Evolutionary conservation across 2,329 filamentous ascomycete genomes (phyloP).

Genomic region (Sclerotinia borealis): DNA sequence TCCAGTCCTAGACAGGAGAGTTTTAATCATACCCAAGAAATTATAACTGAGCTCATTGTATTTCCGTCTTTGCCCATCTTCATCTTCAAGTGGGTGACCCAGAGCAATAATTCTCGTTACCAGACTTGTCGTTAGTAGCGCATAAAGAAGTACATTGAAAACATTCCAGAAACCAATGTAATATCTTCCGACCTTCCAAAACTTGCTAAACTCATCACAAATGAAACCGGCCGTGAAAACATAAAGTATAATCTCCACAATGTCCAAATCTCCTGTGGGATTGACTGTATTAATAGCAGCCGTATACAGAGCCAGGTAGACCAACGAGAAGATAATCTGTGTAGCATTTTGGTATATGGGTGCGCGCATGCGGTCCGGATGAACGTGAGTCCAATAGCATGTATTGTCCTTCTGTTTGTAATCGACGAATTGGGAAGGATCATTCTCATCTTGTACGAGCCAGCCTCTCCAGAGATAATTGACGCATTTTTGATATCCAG

Average conservation of each 20-base stretch:
- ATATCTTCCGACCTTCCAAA: slow-evolving; percentile 88
- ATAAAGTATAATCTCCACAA: slow-evolving; percentile 79
- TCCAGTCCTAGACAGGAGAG: not conserved
- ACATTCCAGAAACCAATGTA: slow-evolving; percentile 97
- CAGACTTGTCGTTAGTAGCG: slow-evolving; percentile 71
- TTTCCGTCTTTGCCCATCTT: slow-evolving; percentile 45
- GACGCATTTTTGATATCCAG: slow-evolving; percentile 90
- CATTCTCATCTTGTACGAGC: slow-evolving; percentile 92
- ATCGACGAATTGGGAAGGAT: slow-evolving; percentile 82
- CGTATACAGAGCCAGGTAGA: slow-evolving; percentile 83
- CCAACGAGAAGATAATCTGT: slow-evolving; percentile 75
- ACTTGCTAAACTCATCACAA: slow-evolving; percentile 78
- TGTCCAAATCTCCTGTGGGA: slow-evolving; percentile 71
- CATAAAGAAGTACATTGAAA: slow-evolving; percentile 82
- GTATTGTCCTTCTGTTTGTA: slow-evolving; percentile 78
- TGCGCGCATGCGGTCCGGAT: slow-evolving; percentile 89
- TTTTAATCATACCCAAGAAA: slow-evolving; percentile 50
- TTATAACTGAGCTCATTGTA: slow-evolving; percentile 87
- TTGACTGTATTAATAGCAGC: slow-evolving; percentile 93
- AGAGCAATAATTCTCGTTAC: slow-evolving; percentile 74
- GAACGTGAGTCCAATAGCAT: slow-evolving; percentile 73
- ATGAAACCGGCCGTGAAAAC: slow-evolving; percentile 88
- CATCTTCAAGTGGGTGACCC: slow-evolving; percentile 44
- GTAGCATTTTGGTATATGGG: slow-evolving; percentile 89
- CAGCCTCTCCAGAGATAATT: slow-evolving; percentile 90